phyloP scores from a whole-genome alignment of 768 basidiomycete genomes.

The Termitomyces sp. region DNA sequence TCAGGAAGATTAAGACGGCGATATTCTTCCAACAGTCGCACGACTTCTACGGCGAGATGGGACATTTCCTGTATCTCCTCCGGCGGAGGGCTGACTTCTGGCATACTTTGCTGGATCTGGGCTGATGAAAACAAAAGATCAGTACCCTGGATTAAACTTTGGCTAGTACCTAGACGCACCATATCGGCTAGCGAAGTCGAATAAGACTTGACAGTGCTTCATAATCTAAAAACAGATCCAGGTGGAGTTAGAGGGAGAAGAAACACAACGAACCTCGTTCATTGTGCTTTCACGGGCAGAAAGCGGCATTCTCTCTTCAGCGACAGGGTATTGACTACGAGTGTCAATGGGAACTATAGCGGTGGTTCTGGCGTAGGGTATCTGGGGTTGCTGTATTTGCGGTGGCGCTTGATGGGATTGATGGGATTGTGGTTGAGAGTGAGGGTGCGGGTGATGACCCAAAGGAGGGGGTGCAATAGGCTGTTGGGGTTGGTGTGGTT shows the following conservation, averaged over 20 bases:
- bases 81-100: slow-evolving; percentile 45
- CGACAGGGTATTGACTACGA: slow-evolving; percentile 26
- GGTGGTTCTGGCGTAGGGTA: slow-evolving; percentile 33
- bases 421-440: slow-evolving; percentile 8
- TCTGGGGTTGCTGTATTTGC: slow-evolving; percentile 20
- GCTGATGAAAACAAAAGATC: slow-evolving; percentile 22
- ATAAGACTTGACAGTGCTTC: slow-evolving; percentile 55
- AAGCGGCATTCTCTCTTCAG: slow-evolving; percentile 30
- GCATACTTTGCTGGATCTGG: slow-evolving; percentile 37
- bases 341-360: slow-evolving; percentile 40
- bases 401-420: slow-evolving; percentile 12
- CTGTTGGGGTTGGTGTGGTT: slow-evolving; percentile 11
- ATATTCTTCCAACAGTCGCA: slow-evolving; percentile 61
- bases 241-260: background rate
- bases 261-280: slow-evolving; percentile 31
- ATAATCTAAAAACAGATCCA: slow-evolving; percentile 39
- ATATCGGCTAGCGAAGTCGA: slow-evolving; percentile 62
- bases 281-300: slow-evolving; percentile 32
- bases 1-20: slow-evolving; percentile 37
- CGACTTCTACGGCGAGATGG: slow-evolving; percentile 57
- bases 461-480: slow-evolving; percentile 10
- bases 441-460: slow-evolving; percentile 9
- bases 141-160: background rate
- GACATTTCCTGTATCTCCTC: slow-evolving; percentile 69
- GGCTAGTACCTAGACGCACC: slow-evolving; percentile 34